Conservation (phyloP, 2,329 filamentous ascomycete species). For the Trichoderma breve region DNA sequence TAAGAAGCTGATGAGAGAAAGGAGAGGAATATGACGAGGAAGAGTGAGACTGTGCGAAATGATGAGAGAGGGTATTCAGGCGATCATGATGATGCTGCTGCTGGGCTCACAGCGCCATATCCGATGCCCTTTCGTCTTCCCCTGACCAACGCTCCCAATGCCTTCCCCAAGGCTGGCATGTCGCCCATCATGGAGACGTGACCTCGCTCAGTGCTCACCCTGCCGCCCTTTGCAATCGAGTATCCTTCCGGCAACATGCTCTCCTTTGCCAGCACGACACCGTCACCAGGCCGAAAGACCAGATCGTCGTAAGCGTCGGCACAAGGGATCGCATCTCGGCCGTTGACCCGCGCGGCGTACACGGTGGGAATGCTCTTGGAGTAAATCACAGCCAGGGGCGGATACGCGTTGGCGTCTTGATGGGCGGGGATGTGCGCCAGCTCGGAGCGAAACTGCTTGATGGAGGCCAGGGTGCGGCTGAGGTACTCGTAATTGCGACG, state of each 20-base stretch:
- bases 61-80: neutral
- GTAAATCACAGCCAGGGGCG: slow-evolving; percentile 79
- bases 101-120: neutral
- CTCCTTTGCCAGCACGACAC: slow-evolving; percentile 80
- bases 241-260: slow-evolving; percentile 85
- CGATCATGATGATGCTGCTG: neutral
- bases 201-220: slow-evolving; percentile 77
- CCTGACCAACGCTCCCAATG: slow-evolving; percentile 64
- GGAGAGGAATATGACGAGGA: neutral
- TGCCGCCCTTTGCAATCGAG: slow-evolving; percentile 66
- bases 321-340: slow-evolving; percentile 70
- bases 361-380: slow-evolving; percentile 85
- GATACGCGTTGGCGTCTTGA: slow-evolving; percentile 69
- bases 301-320: slow-evolving; percentile 82
- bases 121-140: slow-evolving; percentile 74
- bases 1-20: neutral
- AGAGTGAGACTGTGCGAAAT: neutral
- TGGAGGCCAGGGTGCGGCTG: slow-evolving; percentile 66
- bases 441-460: slow-evolving; percentile 73
- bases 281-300: slow-evolving; percentile 82
- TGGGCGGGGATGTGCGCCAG: slow-evolving; percentile 61
- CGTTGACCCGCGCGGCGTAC: slow-evolving; percentile 72
- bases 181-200: slow-evolving; percentile 88
- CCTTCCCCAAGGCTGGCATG: slow-evolving; percentile 73
- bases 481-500: slow-evolving; percentile 62